These are phyloP conservation scores for Heteromeles arbutifolia DNA, from an alignment of 306 rosid species.

Conservation along the genomic window DNA sequence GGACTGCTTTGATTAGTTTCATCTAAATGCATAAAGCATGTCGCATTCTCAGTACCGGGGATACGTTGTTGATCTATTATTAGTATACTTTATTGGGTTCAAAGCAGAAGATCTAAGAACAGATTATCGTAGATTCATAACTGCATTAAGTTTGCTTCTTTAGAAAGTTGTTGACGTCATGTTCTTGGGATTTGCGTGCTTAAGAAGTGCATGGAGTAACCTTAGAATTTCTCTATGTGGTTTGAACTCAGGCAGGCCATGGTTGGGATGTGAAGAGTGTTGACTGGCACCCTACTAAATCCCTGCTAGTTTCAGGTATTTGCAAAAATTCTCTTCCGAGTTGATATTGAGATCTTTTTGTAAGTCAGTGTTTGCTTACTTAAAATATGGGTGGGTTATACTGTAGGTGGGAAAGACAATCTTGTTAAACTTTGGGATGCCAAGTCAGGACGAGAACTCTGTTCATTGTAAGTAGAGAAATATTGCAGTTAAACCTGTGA, in stretches of 20 bases:
- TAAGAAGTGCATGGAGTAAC: slow-evolving; percentile 32
- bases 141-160: background rate
- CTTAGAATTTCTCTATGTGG: slow-evolving; percentile 27
- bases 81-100: background rate
- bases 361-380: background rate
- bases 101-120: background rate
- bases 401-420: slow-evolving; percentile 87
- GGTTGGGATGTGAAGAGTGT: slow-evolving; percentile 99
- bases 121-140: background rate
- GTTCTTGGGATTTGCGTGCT: background rate
- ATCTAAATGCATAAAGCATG: background rate
- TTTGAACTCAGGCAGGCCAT: slow-evolving; percentile 99
- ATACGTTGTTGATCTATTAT: background rate
- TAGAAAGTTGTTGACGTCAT: background rate
- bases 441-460: slow-evolving; percentile 80
- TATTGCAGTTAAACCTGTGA: slow-evolving; percentile 11
- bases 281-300: slow-evolving; percentile 98
- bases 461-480: slow-evolving; percentile 72
- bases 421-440: slow-evolving; percentile 99
- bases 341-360: slow-evolving; percentile 8
- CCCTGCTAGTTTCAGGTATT: slow-evolving; percentile 87
- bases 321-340: slow-evolving; percentile 18
- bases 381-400: slow-evolving; percentile 14
- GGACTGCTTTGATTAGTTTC: background rate
- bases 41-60: background rate